phyloP scores from a whole-genome alignment of 2,329 filamentous ascomycete species.

The Alternaria dauci region DNA sequence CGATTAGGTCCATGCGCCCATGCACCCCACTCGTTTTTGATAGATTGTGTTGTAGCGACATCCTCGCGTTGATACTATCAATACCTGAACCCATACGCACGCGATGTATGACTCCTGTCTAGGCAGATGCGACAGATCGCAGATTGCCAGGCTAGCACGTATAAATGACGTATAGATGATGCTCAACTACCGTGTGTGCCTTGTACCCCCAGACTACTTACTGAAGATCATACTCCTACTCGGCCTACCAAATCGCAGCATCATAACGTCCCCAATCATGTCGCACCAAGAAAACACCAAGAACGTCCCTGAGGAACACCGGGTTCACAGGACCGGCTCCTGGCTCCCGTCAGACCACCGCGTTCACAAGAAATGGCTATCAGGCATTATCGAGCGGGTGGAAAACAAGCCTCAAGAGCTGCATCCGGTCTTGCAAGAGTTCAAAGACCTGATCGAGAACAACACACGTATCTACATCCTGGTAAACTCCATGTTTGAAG shows the following conservation, averaged over 20 bases:
- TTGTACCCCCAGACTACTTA: background rate
- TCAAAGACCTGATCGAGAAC: conserved; percentile 70
- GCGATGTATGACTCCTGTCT: background rate
- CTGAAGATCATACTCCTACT: background rate
- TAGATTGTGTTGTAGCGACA: background rate
- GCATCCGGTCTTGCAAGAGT: conserved; percentile 69
- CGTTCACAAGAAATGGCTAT: conserved; percentile 70
- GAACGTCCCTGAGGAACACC: conserved; percentile 29
- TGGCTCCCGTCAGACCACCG: conserved; percentile 73
- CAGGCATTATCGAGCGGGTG: conserved; percentile 63
- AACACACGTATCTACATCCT: conserved; percentile 72
- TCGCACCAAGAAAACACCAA: conserved; percentile 23
- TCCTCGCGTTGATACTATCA: background rate
- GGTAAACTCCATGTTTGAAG: conserved; percentile 72
- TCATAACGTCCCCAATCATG: background rate
- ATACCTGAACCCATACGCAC: background rate
- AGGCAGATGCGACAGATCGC: background rate
- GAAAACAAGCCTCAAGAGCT: conserved; percentile 62
- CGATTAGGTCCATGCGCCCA: background rate
- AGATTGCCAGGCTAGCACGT: background rate
- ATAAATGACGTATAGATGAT: conserved; percentile 10
- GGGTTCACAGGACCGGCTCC: conserved; percentile 26
- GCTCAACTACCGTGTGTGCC: background rate
- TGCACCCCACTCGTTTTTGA: background rate
- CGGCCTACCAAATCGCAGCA: too few relatives aligned